Base-by-base conservation (phyloP, 768 basidiomycete genomes). In the Trametes maxima region DNA sequence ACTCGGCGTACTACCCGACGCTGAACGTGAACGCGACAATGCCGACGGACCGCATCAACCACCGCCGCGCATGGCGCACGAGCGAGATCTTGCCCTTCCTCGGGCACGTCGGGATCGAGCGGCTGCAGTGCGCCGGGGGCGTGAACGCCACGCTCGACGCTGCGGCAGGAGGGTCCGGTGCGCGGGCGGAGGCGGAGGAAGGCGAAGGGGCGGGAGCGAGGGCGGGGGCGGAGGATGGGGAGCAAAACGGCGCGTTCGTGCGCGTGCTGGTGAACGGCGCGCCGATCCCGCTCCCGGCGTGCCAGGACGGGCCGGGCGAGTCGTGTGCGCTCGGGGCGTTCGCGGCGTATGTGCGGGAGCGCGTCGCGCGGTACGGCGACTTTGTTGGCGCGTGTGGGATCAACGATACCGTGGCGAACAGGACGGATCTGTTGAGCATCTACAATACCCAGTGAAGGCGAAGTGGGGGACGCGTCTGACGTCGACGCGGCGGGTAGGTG, bases 31-130 rank as follows among this genome's bases (percentile, higher is more conserved):
- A 67, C 54, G 51, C 28, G 24, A 64, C 66, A 28, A 67, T 67
- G 66, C 63, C 66, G 17, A 63, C 63, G n/a, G 58, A 62, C 57
- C 24, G 60, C 24, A 67, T 67, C 60, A 67, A 67, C 55, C 49
- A 65, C 60, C 37, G 37, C 16, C 66, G 66, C 57, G 66, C 53
- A 24, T 65, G 66, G 63, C 58, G 57, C 57, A 64, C 62, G 47
- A 59, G 57, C 52, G 37, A 49, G 21, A 63, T 63, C 54, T 47
- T 63, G 24, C 62, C 62, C 17, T 63, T 63, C 62, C 53, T 63
- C 17, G 62, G 62, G 13, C 62, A 63, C 40, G 62, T 63, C 28
- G 62, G 57, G 13, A 45, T 63, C 33, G 62, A 63, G 57, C 62
- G 62, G 1, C 33, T 63, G 16, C 51, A 63, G 47, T 63, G 62